Evolutionary conservation across 768 basidiomycete species (phyloP), one percentile per base, ranked within the genome.

Genomic region (Scleroderma bovista): DNA sequence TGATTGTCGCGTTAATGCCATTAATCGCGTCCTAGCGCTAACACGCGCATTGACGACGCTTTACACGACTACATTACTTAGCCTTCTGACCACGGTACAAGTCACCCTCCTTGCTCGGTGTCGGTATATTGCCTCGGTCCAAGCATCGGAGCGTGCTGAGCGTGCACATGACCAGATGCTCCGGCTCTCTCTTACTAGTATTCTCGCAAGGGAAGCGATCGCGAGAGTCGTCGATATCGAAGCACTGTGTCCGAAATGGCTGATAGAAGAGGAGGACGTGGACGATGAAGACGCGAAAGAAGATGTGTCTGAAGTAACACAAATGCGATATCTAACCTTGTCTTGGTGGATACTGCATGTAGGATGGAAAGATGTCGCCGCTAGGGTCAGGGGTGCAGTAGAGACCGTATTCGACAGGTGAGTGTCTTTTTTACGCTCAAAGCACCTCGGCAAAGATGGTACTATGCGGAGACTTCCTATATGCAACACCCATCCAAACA

Each of bases 311-410:
- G 84, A 86, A 32, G 86, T 86, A 47, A 80, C 82, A 6, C 92
- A 94, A 65, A 73, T 80, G 52, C 80, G 83, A 60, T 97, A 83
- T 61, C 70, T 96, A 44, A 91, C 88, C 0, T 77, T 94, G 57
- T 88, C 84, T 34, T 97, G 93, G 92, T 95, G 93, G 92, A 72
- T 95, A 10, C 60, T 95, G 49, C 84, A 96, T 60, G 86, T 92
- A 3, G 93, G 94, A 0, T 95, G 93, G 93, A 88, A 85, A n/a
- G 84, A 86, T 51, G 76, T 97, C 0, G 82, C 79, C 0, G 81
- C 82, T 55, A 72, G 88, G 34, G 87, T 93, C 1, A 69, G 83
- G 56, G 69, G 76, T 31, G 86, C 79, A 0, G 90, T 93, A 0
- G 84, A 90, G 59, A 84, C 86, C 51, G 89, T 88, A 0, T 89